Evolutionary conservation across 352 stramenopile genomes (phyloP).

Genomic region (Globisporangium cystogenes): DNA sequence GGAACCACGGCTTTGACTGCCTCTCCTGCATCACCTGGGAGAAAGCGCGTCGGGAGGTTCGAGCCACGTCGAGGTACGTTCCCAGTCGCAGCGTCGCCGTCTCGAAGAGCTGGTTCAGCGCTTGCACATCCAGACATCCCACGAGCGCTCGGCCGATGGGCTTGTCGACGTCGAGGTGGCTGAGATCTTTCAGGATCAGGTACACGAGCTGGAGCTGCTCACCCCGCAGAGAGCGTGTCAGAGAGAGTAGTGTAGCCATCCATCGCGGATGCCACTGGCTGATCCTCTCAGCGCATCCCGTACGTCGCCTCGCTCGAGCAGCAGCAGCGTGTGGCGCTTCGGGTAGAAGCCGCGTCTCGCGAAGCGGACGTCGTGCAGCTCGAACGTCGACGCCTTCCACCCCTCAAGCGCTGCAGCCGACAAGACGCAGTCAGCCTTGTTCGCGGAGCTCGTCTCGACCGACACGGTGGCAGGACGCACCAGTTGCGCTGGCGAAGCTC

Average conservation of each 20-base stretch:
- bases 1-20: conserved; percentile 9
- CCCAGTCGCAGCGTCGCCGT: not conserved
- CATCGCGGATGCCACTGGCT: too few species aligned
- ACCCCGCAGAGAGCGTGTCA: not conserved
- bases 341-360: conserved; percentile 28
- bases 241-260: too few species aligned
- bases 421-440: not conserved
- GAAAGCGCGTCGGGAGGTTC: not conserved
- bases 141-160: conserved; percentile 2
- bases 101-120: conserved; percentile 1
- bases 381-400: conserved; percentile 10
- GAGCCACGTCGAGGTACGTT: not conserved
- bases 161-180: not conserved
- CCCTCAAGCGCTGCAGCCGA: conserved; percentile 1
- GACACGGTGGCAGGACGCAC: not conserved
- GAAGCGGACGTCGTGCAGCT: conserved; percentile 31
- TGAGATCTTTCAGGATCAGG: conserved; percentile 23
- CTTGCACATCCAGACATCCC: not conserved
- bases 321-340: conserved; percentile 24
- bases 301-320: conserved; percentile 28
- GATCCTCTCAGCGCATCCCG: too few species aligned
- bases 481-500: conserved; percentile 5
- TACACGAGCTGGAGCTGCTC: conserved; percentile 34
- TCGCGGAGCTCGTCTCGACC: not conserved
- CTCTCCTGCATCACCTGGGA: not conserved